Conservation (phyloP, 2,329 filamentous ascomycete species). For the Nectriaceae sp. region DNA sequence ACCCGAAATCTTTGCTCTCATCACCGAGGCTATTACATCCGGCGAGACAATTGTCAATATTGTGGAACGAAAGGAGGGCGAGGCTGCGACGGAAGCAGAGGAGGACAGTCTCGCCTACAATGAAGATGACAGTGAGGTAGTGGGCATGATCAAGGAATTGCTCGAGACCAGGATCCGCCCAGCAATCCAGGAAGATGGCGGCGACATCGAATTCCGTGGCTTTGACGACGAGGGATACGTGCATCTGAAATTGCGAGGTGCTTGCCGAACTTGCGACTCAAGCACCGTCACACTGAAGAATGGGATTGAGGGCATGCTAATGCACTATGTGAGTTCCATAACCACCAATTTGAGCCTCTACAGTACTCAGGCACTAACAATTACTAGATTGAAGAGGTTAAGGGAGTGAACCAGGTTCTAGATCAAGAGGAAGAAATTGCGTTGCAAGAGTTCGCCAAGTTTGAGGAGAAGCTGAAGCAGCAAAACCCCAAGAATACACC, state of each 20-base stretch:
- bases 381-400: slow-evolving; percentile 87
- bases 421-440: slow-evolving; percentile 92
- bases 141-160: slow-evolving; percentile 98
- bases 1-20: slow-evolving; percentile 91
- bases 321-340: slow-evolving; percentile 76
- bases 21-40: slow-evolving; percentile 87
- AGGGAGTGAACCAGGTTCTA: slow-evolving; percentile 86
- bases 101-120: slow-evolving; percentile 79
- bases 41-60: slow-evolving; percentile 80
- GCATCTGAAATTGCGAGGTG: slow-evolving; percentile 83
- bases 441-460: slow-evolving; percentile 85
- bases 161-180: slow-evolving; percentile 93
- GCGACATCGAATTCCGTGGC: slow-evolving; percentile 93
- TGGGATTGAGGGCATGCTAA: slow-evolving; percentile 97
- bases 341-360: not conserved
- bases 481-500: slow-evolving; percentile 48
- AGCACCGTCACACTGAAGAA: slow-evolving; percentile 97
- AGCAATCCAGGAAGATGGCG: slow-evolving; percentile 95
- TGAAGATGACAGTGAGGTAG: slow-evolving; percentile 89
- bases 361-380: slow-evolving; percentile 28
- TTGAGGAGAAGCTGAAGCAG: slow-evolving; percentile 77
- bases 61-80: slow-evolving; percentile 60
- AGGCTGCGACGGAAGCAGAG: slow-evolving; percentile 38
- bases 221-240: slow-evolving; percentile 83
- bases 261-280: slow-evolving; percentile 93